A percentile compares a stretch with the other conserved stretches of the same genome.
Evolutionary conservation across 805 yeast genomes (phyloP).

Genomic region (Saccharomycopsis sp.): DNA sequence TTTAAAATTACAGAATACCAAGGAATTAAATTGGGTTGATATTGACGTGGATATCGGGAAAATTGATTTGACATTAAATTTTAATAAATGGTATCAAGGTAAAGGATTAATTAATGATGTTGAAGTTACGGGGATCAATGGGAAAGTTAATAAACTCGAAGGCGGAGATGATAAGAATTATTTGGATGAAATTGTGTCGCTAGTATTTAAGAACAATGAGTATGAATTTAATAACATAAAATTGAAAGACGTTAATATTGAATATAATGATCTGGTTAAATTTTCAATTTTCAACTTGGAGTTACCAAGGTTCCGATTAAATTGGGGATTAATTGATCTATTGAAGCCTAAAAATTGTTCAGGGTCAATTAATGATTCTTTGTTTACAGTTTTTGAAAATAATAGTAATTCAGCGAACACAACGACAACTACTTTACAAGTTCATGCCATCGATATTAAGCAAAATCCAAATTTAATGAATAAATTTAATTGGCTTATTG

Average conservation of each 20-base stretch:
- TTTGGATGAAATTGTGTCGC: slow-evolving; percentile 6
- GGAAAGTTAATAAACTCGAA: slow-evolving; percentile 41
- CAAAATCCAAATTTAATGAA: slow-evolving; percentile 26
- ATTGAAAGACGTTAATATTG: slow-evolving; percentile 11
- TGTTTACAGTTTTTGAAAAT: slow-evolving; percentile 71
- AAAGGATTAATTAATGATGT: slow-evolving; percentile 75
- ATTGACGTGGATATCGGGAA: slow-evolving; percentile 77
- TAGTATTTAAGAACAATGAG: slow-evolving; percentile 11
- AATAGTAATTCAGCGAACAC: slow-evolving; percentile 32
- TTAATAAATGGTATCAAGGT: slow-evolving; percentile 82
- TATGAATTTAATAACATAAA: slow-evolving; percentile 11
- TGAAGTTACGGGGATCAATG: slow-evolving; percentile 76
- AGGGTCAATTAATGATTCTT: slow-evolving; percentile 67
- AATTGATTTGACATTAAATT: slow-evolving; percentile 69
- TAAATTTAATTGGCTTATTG: slow-evolving; percentile 64
- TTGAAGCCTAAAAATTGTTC: slow-evolving; percentile 64
- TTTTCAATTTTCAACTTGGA: slow-evolving; percentile 61
- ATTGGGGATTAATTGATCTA: slow-evolving; percentile 55
- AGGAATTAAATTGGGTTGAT: slow-evolving; percentile 32
- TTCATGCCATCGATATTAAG: slow-evolving; percentile 33
- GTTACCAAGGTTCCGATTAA: slow-evolving; percentile 50
- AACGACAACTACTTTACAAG: slow-evolving; percentile 22
- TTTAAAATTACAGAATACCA: slow-evolving; percentile 2
- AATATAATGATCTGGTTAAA: slow-evolving; percentile 33
- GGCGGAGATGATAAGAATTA: slow-evolving; percentile 13